Evolutionary conservation across 2,329 filamentous ascomycete genomes (phyloP).

Genomic region (Sphaceloma murrayae): DNA sequence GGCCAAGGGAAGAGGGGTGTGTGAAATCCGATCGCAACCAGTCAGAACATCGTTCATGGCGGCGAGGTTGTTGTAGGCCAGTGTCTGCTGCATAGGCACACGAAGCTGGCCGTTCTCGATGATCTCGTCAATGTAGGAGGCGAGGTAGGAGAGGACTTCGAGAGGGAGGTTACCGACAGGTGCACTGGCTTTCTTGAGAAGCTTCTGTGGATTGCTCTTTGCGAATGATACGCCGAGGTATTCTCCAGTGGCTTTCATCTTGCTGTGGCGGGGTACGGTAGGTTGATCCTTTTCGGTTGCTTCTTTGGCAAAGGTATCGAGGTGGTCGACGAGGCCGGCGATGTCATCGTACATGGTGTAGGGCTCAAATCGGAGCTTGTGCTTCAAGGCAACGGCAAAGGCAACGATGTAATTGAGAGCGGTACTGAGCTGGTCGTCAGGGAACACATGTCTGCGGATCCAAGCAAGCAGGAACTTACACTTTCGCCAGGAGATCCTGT

Average conservation of each 20-base stretch:
- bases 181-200: conserved; percentile 60
- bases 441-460: background rate
- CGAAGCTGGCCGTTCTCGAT: conserved; percentile 48
- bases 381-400: conserved; percentile 69
- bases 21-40: conserved; percentile 67
- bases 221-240: conserved; percentile 70
- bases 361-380: conserved; percentile 75
- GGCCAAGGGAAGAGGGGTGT: conserved; percentile 71
- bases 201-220: conserved; percentile 66
- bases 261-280: conserved; percentile 25
- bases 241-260: conserved; percentile 43
- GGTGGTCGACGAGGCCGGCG: conserved; percentile 56
- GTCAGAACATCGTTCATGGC: conserved; percentile 62
- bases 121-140: conserved; percentile 54
- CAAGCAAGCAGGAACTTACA: conserved; percentile 29
- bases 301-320: conserved; percentile 63
- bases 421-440: conserved; percentile 29
- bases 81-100: conserved; percentile 50
- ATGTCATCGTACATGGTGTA: conserved; percentile 69
- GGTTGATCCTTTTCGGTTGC: conserved; percentile 36
- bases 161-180: conserved; percentile 76
- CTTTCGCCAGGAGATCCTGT: conserved; percentile 58
- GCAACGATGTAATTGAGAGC: conserved; percentile 70
- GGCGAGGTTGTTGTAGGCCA: conserved; percentile 48
- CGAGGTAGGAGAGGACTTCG: conserved; percentile 67